Evolutionary conservation across 805 yeast species (phyloP).

Genomic region (Millerozyma acaciae): DNA sequence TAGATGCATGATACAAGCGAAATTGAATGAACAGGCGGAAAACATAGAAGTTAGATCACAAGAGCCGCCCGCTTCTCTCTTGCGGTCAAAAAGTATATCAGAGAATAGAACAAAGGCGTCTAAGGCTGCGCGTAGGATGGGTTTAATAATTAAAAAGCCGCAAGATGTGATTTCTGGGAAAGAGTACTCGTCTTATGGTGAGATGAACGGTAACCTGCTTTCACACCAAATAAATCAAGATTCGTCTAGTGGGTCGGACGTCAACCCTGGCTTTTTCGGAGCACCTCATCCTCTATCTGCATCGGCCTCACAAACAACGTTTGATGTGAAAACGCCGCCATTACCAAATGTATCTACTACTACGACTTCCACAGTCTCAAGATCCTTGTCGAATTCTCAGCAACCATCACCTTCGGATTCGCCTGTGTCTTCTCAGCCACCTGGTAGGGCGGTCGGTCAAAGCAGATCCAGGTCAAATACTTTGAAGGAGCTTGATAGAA

Average conservation of each 20-base stretch:
- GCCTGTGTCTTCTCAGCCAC: slow-evolving; percentile 12
- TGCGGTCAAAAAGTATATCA: slow-evolving; percentile 27
- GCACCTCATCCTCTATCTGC: slow-evolving; percentile 19
- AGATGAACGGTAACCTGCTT: not conserved
- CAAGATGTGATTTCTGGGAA: slow-evolving; percentile 13
- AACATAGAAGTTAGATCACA: slow-evolving; percentile 7
- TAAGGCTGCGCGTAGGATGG: slow-evolving; percentile 75
- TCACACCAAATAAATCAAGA: slow-evolving; percentile 1
- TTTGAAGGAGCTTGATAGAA: slow-evolving; percentile 29
- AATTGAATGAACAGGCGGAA: slow-evolving; percentile 6
- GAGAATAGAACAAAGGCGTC: slow-evolving; percentile 47
- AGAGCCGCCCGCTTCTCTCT: slow-evolving; percentile 15
- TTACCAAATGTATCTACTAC: slow-evolving; percentile 12
- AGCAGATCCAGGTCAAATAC: slow-evolving; percentile 34
- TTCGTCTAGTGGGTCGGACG: slow-evolving; percentile 1
- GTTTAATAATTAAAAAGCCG: slow-evolving; percentile 53
- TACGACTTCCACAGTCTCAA: slow-evolving; percentile 11
- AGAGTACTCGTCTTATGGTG: not conserved
- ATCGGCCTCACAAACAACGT: slow-evolving; percentile 15
- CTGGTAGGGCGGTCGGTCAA: slow-evolving; percentile 13
- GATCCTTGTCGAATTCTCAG: slow-evolving; percentile 11
- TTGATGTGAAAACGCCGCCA: slow-evolving; percentile 12
- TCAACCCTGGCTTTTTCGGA: not conserved
- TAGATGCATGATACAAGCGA: slow-evolving; percentile 14
- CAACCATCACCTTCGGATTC: slow-evolving; percentile 13